Evolutionary conservation across 495 filamentous ascomycete species (phyloP).

Genomic region (Opeltia flavorubescens): DNA sequence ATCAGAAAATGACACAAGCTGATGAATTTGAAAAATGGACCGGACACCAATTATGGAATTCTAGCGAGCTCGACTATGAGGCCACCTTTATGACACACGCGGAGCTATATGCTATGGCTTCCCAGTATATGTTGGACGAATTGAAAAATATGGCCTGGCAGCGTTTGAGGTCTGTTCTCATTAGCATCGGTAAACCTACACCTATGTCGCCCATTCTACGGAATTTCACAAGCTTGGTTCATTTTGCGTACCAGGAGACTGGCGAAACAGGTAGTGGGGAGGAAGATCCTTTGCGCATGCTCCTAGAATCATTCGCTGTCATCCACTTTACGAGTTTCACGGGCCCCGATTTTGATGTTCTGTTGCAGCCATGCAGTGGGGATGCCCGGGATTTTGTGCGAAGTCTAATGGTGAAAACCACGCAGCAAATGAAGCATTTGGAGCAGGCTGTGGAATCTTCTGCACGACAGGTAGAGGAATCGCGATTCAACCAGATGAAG

Average conservation of each 20-base stretch:
- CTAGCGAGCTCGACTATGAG: background rate
- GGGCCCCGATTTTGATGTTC: background rate
- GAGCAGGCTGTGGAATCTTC: too few species aligned
- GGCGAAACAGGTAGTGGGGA: background rate
- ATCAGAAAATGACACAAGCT: background rate
- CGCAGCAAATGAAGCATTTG: background rate
- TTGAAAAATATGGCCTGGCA: conserved; percentile 3
- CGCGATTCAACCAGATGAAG: too few species aligned
- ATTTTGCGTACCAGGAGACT: conserved; percentile 1
- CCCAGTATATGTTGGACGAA: background rate
- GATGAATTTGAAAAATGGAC: background rate
- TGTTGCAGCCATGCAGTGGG: too few species aligned
- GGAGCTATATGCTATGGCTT: conserved; percentile 3
- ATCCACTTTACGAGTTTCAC: background rate
- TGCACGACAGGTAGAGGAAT: too few species aligned
- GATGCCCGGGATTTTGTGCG: background rate
- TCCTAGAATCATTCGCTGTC: background rate
- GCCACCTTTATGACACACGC: background rate
- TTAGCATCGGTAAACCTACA: background rate
- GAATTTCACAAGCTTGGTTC: background rate
- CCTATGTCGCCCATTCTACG: background rate
- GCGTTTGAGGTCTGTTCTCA: background rate
- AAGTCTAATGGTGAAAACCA: background rate
- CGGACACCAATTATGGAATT: background rate
- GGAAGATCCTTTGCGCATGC: conserved; percentile 1